Evolutionary conservation across 73 alveolate genomes (phyloP).

Genomic region (Halteria grandinella): DNA sequence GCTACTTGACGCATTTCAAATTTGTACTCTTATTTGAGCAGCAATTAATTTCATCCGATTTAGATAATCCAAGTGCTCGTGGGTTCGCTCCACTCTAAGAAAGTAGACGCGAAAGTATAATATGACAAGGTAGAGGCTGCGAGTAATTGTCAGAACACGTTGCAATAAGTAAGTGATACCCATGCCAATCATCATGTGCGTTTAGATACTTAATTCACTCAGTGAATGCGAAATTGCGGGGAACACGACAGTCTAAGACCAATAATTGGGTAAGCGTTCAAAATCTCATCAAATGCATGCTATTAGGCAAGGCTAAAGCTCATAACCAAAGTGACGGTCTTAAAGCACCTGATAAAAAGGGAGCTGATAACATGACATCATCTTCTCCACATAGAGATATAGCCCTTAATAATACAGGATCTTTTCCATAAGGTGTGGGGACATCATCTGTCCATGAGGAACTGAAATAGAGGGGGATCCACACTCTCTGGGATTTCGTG

Average conservation of each 20-base stretch:
- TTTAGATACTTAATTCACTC: slow-evolving; percentile 16
- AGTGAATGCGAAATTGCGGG: slow-evolving; percentile 4
- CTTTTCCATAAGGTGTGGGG: neutral
- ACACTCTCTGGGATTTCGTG: slow-evolving; percentile 37
- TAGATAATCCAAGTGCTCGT: slow-evolving; percentile 22
- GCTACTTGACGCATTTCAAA: slow-evolving; percentile 9
- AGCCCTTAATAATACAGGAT: neutral
- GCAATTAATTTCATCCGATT: neutral
- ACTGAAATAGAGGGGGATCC: neutral
- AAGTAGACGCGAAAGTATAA: slow-evolving; percentile 7
- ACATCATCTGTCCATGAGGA: neutral
- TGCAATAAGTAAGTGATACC: neutral
- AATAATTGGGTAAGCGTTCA: neutral
- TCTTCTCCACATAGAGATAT: neutral
- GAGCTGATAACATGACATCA: neutral
- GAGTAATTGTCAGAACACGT: neutral
- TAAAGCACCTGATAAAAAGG: neutral
- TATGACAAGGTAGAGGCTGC: slow-evolving; percentile 16
- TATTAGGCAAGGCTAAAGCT: neutral
- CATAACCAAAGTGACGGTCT: neutral
- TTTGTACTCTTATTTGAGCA: neutral
- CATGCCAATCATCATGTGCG: neutral
- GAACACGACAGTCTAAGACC: neutral
- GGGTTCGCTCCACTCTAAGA: slow-evolving; percentile 12
- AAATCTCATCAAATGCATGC: no score